A percentile compares a stretch with the other conserved stretches of the same genome.
Evolutionary conservation across 805 yeast genomes (phyloP).

Genomic region (Helenozyma baotianmanensis): DNA sequence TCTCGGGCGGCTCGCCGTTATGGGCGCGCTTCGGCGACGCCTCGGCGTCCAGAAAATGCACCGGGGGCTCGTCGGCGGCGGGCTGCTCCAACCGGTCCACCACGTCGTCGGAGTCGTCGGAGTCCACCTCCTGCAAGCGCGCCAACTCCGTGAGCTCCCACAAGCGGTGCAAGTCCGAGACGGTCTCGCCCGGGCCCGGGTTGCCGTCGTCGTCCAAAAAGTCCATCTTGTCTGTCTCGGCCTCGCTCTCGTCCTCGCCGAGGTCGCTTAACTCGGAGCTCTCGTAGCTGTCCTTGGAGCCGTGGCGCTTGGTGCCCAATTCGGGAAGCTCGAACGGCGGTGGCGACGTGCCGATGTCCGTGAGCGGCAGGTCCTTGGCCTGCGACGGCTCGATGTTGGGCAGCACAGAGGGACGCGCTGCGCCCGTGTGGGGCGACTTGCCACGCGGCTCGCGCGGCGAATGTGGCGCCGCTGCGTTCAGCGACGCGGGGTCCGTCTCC

Average conservation of each 20-base stretch:
- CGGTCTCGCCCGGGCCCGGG: slow-evolving; percentile 17
- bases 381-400: slow-evolving; percentile 6
- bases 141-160: slow-evolving; percentile 43
- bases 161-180: slow-evolving; percentile 34
- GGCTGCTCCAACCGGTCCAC: background rate
- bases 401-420: slow-evolving; percentile 4
- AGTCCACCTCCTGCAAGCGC: slow-evolving; percentile 32
- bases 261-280: slow-evolving; percentile 47
- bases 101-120: slow-evolving; percentile 24
- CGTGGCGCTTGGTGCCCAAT: slow-evolving; percentile 6
- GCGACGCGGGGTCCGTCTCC: slow-evolving; percentile 2
- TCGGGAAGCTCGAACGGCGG: slow-evolving; percentile 30
- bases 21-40: no score
- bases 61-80: slow-evolving; percentile 1
- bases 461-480: no score
- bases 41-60: no score
- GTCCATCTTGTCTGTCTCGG: slow-evolving; percentile 87
- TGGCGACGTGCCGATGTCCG: slow-evolving; percentile 39
- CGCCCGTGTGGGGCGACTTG: no score
- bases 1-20: no score
- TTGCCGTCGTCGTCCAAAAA: slow-evolving; percentile 33
- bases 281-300: slow-evolving; percentile 26
- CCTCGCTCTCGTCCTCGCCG: slow-evolving; percentile 70
- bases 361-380: slow-evolving; percentile 35
- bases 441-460: no score